Conservation (phyloP, 768 basidiomycete species). For the Xerocomellus amylosporus region DNA sequence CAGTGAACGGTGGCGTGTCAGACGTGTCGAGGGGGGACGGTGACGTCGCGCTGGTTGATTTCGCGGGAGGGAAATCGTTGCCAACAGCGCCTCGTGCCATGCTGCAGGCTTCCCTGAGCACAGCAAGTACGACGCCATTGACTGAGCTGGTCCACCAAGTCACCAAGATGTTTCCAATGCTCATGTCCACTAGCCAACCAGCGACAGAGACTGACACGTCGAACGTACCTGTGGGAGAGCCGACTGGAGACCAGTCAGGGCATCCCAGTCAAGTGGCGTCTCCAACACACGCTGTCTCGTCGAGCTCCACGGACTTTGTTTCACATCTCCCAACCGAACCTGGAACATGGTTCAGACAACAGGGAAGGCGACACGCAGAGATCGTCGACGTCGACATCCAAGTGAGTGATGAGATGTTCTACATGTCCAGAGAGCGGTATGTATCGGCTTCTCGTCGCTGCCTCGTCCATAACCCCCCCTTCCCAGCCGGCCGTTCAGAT, state of each 20-base stretch:
- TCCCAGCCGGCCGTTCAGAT: conserved; percentile 5
- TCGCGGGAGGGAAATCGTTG: conserved; percentile 4
- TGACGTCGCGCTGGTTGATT: conserved; percentile 26
- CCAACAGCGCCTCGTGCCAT: conserved; percentile 26
- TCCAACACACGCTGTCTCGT: neutral
- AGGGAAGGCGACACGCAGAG: conserved; percentile 17
- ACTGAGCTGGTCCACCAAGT: conserved; percentile 3
- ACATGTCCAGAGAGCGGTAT: conserved; percentile 15
- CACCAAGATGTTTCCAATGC: conserved; percentile 7
- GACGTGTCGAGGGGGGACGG: conserved; percentile 23
- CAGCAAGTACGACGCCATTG: neutral
- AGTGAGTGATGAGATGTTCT: conserved; percentile 23
- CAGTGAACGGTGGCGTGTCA: conserved; percentile 10
- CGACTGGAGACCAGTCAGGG: neutral
- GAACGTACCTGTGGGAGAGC: neutral
- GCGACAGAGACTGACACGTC: neutral
- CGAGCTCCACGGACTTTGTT: conserved; percentile 3
- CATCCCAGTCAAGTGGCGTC: neutral
- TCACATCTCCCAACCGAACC: conserved; percentile 18
- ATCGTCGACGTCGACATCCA: conserved; percentile 24
- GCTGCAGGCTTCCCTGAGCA: conserved; percentile 8
- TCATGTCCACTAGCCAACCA: neutral
- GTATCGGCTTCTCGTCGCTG: neutral
- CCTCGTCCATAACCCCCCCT: neutral
- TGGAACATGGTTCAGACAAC: conserved; percentile 28